Conservation (phyloP, 2,329 filamentous ascomycete species). For the Trichothecium sympodiale region DNA sequence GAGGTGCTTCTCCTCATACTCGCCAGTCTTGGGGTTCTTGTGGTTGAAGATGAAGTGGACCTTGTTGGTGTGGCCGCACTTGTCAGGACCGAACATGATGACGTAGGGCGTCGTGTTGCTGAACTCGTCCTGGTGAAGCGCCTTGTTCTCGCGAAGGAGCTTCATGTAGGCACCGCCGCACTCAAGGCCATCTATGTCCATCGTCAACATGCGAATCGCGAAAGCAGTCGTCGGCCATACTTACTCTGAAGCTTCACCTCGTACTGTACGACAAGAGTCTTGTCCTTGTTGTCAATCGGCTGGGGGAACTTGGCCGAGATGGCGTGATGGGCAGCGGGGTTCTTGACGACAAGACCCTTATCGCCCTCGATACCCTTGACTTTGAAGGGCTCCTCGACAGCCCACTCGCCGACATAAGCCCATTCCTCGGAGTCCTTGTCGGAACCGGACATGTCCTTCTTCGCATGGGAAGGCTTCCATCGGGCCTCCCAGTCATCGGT, state of each 20-base stretch:
- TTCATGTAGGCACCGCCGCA: slow-evolving; percentile 99
- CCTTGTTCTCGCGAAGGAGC: slow-evolving; percentile 95
- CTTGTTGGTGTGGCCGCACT: slow-evolving; percentile 99
- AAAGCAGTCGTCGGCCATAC: slow-evolving; percentile 30
- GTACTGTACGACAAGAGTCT: slow-evolving; percentile 95
- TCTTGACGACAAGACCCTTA: slow-evolving; percentile 96
- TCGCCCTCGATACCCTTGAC: slow-evolving; percentile 90
- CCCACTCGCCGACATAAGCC: slow-evolving; percentile 95
- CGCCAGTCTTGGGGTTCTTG: slow-evolving; percentile 99
- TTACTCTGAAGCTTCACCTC: slow-evolving; percentile 98
- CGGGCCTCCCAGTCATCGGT: slow-evolving; percentile 88
- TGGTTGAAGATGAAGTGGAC: slow-evolving; percentile 98
- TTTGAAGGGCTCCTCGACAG: slow-evolving; percentile 85
- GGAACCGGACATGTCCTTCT: slow-evolving; percentile 73
- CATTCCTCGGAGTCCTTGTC: slow-evolving; percentile 66
- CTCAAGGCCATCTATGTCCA: slow-evolving; percentile 67
- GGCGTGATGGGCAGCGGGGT: slow-evolving; percentile 93
- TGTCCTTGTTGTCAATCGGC: slow-evolving; percentile 93
- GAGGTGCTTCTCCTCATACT: slow-evolving; percentile 99
- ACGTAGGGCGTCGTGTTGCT: slow-evolving; percentile 95
- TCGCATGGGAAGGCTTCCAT: slow-evolving; percentile 92
- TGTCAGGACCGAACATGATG: slow-evolving; percentile 99
- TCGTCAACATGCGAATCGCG: neutral
- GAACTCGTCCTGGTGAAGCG: slow-evolving; percentile 95
- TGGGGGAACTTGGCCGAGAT: slow-evolving; percentile 98